Percentiles rank a stretch among this genome's conserved stretches.
Evolutionary conservation across 176 grass and related monocot genomes (phyloP).

Genomic region (Zoysia japonica): DNA sequence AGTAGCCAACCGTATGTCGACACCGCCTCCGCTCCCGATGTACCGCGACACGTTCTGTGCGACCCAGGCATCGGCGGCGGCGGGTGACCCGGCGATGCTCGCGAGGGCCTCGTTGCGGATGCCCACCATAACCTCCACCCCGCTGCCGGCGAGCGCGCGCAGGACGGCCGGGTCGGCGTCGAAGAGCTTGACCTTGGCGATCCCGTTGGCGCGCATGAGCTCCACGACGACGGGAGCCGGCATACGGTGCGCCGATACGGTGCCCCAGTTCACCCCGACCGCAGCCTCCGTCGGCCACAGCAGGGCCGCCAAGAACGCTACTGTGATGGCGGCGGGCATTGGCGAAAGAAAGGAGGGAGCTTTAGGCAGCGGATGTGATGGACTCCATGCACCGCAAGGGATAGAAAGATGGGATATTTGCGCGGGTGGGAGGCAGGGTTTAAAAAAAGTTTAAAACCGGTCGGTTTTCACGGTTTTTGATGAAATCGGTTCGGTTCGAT

Average conservation of each 20-base stretch:
- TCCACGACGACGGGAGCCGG: constrained; percentile 8
- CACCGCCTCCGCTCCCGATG: not conserved
- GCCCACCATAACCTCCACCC: constrained; percentile 4
- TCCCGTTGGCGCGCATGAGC: constrained; percentile 18
- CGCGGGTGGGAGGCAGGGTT: not conserved
- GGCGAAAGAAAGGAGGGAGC: not conserved
- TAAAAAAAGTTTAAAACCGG: too few species aligned
- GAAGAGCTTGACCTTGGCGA: constrained; percentile 59
- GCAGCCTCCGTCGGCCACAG: not conserved
- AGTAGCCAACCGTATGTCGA: constrained; percentile 4
- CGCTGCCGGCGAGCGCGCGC: constrained; percentile 11
- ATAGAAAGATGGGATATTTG: constrained; percentile 16
- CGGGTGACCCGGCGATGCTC: not conserved
- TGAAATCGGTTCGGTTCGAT: too few species aligned
- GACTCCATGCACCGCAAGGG: not conserved
- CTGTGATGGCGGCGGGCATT: not conserved
- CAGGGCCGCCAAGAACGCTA: not conserved
- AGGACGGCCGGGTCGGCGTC: constrained; percentile 41
- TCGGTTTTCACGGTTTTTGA: too few species aligned
- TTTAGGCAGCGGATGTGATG: not conserved
- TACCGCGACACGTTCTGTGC: constrained; percentile 7
- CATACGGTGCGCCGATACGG: constrained; percentile 5
- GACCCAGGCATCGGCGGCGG: constrained; percentile 16
- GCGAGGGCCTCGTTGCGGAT: constrained; percentile 1
- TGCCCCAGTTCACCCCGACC: constrained; percentile 14